Base-by-base conservation (phyloP, 306 rosid species). In the Quercus bicolor region DNA sequence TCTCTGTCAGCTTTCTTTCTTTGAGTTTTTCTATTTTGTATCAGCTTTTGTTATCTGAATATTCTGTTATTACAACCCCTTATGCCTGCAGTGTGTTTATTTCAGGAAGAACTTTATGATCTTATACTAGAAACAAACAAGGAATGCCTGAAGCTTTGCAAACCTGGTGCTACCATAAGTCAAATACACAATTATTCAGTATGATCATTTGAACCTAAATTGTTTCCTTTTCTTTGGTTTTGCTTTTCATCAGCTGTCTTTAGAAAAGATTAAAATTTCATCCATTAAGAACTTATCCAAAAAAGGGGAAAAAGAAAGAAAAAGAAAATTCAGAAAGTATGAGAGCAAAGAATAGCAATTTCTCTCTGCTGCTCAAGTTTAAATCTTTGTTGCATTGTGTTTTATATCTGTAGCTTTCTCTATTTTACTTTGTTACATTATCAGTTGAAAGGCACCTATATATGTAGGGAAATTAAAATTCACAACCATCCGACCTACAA, bases 101-200 rank as follows among this genome's bases (percentile, higher is more conserved):
- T 75, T 84, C 94, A 95, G 99, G 93, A 89, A 75, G 99, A 90
- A 79, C 94, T 95, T 76, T 93, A 93, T 84, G 90, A 90, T 72
- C 98, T 95, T 80, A 86, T 95, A 84, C 81, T 93, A 66, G 90
- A 77, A 85, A 90, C 98, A 18, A 91, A 86, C 81, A 93, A 93
- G 90, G 87, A 78, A 73, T 91, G 93, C 68, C 80, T 95, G 84
- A 86, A 92, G 83, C 98, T 90, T 78, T 95, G 99, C 87, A 90
- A 85, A 83, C 98, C 98, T 37, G 97, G 98, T 71, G 88, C 89
- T 73, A 88, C 88, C 75, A 86, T 92, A 70, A 85, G 85, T 75
- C 78, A 90, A 84, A 92, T 95, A 86, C 99, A 95, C 85, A 76
- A 93, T 82, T 75, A 81, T 78, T 91, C 99, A 76, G 99, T 95